phyloP scores from a whole-genome alignment of 129 eudicot species.

The Helichrysum umbraculigerum region DNA sequence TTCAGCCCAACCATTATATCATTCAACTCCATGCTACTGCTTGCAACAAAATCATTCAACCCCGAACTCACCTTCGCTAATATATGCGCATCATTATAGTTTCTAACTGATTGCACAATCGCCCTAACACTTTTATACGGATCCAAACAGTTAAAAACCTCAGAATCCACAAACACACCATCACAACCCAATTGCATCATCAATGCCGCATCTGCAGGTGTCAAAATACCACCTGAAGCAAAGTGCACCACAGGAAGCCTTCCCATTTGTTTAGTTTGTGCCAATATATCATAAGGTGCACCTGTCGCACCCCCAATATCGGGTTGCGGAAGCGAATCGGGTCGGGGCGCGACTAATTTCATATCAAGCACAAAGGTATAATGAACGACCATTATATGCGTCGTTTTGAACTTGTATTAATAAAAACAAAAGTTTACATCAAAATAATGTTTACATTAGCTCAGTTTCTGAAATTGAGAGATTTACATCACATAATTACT shows the following conservation, averaged over 20 bases:
- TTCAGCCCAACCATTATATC: constrained; percentile 61
- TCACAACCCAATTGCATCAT: constrained; percentile 90
- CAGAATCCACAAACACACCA: constrained; percentile 79
- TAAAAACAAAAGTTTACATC: too few relatives aligned
- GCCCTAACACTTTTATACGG: constrained; percentile 65
- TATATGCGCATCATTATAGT: constrained; percentile 60
- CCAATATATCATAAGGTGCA: constrained; percentile 81
- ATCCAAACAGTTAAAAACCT: constrained; percentile 53
- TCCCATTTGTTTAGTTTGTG: constrained; percentile 85
- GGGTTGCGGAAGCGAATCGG: too few relatives aligned
- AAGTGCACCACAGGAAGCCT: constrained; percentile 96
- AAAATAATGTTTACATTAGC: too few relatives aligned
- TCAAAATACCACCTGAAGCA: constrained; percentile 88
- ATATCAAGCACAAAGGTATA: too few relatives aligned
- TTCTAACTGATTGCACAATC: constrained; percentile 82
- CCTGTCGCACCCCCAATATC: too few relatives aligned
- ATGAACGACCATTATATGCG: too few relatives aligned
- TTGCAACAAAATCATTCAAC: constrained; percentile 44
- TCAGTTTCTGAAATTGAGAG: too few relatives aligned
- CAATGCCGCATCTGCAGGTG: constrained; percentile 86
- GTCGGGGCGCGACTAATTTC: too few relatives aligned
- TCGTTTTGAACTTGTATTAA: too few relatives aligned
- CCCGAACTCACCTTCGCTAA: constrained; percentile 74
- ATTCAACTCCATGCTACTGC: constrained; percentile 49
- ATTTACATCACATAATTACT: too few relatives aligned